Percentiles rank a stretch among this genome's conserved stretches.
These are phyloP conservation scores for Vaccinium corymbosum DNA, from an alignment of 148 eudicot species.

Conservation along the genomic window DNA sequence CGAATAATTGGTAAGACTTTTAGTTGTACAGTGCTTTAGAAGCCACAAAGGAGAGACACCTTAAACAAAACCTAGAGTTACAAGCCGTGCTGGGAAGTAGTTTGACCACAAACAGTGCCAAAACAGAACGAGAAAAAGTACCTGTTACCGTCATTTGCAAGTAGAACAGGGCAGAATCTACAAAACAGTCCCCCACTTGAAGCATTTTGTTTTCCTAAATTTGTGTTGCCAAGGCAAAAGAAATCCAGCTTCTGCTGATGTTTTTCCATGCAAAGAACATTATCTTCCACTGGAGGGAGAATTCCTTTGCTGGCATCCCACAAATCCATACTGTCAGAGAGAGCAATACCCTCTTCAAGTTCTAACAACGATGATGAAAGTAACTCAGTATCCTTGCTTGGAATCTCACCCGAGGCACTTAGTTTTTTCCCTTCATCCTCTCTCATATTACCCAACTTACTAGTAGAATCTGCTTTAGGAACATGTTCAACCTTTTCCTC, in stretches of 20 bases:
- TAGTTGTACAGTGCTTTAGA: not conserved
- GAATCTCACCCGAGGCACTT: slow-evolving; percentile 8
- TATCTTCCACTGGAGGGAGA: slow-evolving; percentile 75
- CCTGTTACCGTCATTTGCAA: slow-evolving; percentile 57
- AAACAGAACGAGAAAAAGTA: slow-evolving; percentile 23
- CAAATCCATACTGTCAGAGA: slow-evolving; percentile 38
- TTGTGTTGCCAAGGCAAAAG: slow-evolving; percentile 42
- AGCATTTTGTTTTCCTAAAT: slow-evolving; percentile 17
- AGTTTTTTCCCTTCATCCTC: slow-evolving; percentile 23
- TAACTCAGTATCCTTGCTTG: slow-evolving; percentile 4
- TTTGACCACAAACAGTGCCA: slow-evolving; percentile 5
- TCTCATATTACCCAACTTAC: slow-evolving; percentile 11
- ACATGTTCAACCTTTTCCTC: slow-evolving; percentile 22
- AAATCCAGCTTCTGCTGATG: slow-evolving; percentile 47
- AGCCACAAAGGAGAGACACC: not conserved
- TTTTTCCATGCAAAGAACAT: slow-evolving; percentile 56
- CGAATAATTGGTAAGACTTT: not conserved
- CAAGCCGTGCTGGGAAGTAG: not conserved
- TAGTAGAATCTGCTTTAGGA: slow-evolving; percentile 21
- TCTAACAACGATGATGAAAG: slow-evolving; percentile 26
- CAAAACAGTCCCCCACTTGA: slow-evolving; percentile 31
- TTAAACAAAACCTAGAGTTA: not conserved
- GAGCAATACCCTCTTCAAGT: slow-evolving; percentile 20
- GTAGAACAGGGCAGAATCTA: slow-evolving; percentile 62
- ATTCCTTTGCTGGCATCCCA: slow-evolving; percentile 65